Percentiles rank a stretch among this genome's conserved stretches.
Conservation (phyloP, 352 stramenopile genomes). For the Phytophthora pisi region DNA sequence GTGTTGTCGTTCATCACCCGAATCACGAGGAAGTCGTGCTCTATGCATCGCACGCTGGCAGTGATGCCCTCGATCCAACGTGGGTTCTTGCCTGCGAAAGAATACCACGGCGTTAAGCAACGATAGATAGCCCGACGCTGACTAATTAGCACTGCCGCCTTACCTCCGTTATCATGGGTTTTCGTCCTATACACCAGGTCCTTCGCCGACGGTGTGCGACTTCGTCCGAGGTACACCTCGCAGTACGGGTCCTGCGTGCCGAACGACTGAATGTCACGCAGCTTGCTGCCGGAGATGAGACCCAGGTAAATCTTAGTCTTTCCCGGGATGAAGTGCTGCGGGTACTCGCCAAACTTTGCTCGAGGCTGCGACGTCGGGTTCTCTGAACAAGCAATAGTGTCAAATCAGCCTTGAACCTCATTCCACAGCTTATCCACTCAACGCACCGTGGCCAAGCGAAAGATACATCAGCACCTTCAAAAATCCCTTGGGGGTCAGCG, state of each 20-base stretch:
- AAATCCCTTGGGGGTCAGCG: slow-evolving; percentile 70
- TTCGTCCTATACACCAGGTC: slow-evolving; percentile 75
- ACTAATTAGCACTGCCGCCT: background rate
- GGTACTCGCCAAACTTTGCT: slow-evolving; percentile 74
- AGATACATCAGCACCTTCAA: slow-evolving; percentile 75
- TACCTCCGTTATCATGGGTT: slow-evolving; percentile 82
- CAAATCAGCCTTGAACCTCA: background rate
- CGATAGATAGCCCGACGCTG: background rate
- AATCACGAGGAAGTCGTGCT: slow-evolving; percentile 81
- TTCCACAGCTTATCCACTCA: background rate
- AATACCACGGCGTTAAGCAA: slow-evolving; percentile 1
- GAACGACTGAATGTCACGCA: slow-evolving; percentile 79
- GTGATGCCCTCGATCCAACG: slow-evolving; percentile 76
- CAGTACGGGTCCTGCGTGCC: slow-evolving; percentile 80
- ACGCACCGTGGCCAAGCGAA: slow-evolving; percentile 66
- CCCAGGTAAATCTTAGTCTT: slow-evolving; percentile 75
- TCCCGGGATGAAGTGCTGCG: slow-evolving; percentile 75
- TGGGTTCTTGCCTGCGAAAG: slow-evolving; percentile 68
- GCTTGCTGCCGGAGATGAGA: slow-evolving; percentile 73
- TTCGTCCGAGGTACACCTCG: slow-evolving; percentile 70
- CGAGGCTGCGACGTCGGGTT: slow-evolving; percentile 70
- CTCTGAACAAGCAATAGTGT: slow-evolving; percentile 37
- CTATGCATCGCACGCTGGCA: slow-evolving; percentile 69
- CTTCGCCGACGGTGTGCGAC: slow-evolving; percentile 38
- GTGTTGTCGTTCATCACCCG: slow-evolving; percentile 86